Base-by-base conservation (phyloP, 768 basidiomycete species). In the Suillus decipiens region DNA sequence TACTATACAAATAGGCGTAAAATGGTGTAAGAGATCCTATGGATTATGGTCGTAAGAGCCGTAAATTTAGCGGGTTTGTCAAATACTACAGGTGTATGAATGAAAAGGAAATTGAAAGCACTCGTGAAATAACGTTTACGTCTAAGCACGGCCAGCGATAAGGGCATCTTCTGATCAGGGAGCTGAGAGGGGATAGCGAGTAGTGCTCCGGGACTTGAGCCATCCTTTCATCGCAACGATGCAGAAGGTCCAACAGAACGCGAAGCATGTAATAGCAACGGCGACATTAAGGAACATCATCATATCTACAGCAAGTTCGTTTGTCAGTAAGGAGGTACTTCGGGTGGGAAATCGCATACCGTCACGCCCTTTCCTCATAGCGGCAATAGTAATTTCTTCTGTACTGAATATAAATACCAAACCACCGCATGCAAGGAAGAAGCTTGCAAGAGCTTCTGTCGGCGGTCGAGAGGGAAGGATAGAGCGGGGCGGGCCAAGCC, bases 401-500 rank as follows among this genome's bases (percentile, higher is more conserved):
- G 89, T 90, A 41, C 91, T 93, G 63, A 95, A 85, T 74, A 96
- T 92, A 77, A 98, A 98, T 57, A 88, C 83, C 62, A 98, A 73
- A 11, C 96, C 96, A 53, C 96, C 96, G 61, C 89, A 89, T 8
- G 95, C 85, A 57, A 96, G 80, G 77, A 90, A 91, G 76, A 98
- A 92, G 63, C 92, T 85, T 17, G 89, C 92, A 45, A 99, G 77
- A 6, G 90, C 90, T 78, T 99, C 96, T 0, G 96, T 96, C 0
- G 96, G 96, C 6, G 96, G 96, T 10, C 95, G 87, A 15, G 92
- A 93, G 2, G 96, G 96, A 15, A 93, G 83, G n/a, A 89, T 81
- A 2, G 93, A 94, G 14, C 83, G 82, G 8, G 93, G 90, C 14
- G 95, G 95, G 34, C 83, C 81, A 51, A 96, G 81, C 92, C 92